Base-by-base conservation (phyloP, 768 basidiomycete genomes). In the Collybia mongolica region DNA sequence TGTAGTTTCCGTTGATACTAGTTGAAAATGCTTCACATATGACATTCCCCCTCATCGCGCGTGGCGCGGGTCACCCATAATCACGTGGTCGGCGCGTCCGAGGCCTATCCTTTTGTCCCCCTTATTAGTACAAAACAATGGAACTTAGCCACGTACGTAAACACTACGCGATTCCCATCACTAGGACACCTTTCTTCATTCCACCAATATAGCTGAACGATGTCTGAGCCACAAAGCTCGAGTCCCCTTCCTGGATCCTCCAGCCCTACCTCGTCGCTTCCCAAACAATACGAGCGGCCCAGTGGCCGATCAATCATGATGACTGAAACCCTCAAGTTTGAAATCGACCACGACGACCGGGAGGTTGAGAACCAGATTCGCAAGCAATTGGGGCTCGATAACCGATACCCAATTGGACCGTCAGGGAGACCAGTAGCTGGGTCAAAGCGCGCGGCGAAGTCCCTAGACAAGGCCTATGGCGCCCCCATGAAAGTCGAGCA, bases 391-490 rank as follows among this genome's bases (percentile, higher is more conserved):
- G 36, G 37, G 8, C 18, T 23, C 1, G 44, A 49, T 28, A 47
- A 20, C 48, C 22, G 24, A 18, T 57, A 52, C 17, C 38, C 28
- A 5, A 29, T 50, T 3, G 39, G 28, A 12, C 48, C 51, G 3
- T 39, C 43, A 14, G 53, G 56, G 6, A 39, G 48, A 44, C 48
- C 49, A 17, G 17, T 57, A 7, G 53, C 53, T n/a, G 51, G 56
- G 32, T 54, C 53, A 15, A 54, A 51, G 12, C 53, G 46, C 12
- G 51, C 52, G 2, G 53, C 50, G 14, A 32, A 32, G 11, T 3
- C 32, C 14, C 4, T 32, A 3, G 32, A 32, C 14, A 14, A 14
- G 32, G 11, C 14, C 11, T 32, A 32, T 32, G 32, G 32, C 32
- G 6, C 14, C 14, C 14, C 32, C 5, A 32, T 3, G 32, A 14